Conservation (phyloP, 345 rosid species). For the Bruguiera parviflora region DNA sequence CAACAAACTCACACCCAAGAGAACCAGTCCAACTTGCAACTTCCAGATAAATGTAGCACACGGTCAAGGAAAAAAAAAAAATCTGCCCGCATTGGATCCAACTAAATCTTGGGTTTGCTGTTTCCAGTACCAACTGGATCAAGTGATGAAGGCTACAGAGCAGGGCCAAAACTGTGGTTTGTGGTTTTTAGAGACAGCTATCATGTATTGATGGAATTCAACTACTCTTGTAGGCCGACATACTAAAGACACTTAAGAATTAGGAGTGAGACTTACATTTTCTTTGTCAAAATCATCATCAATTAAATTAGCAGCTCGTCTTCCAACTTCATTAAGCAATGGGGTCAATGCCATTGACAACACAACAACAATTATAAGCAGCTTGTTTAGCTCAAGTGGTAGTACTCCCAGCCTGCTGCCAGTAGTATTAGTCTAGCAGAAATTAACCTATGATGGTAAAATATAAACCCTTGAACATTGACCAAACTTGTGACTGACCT, state of each 20-base stretch:
- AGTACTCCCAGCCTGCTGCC: conserved; percentile 84
- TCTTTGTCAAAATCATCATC: conserved; percentile 47
- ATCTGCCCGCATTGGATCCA: too few species aligned
- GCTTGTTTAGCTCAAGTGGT: conserved; percentile 95
- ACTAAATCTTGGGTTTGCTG: too few species aligned
- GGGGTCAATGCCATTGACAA: conserved; percentile 98
- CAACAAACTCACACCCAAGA: neutral
- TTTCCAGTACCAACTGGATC: too few species aligned
- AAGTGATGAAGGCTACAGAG: too few species aligned
- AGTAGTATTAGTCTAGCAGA: conserved; percentile 14
- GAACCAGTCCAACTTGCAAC: neutral
- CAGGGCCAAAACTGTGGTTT: too few species aligned
- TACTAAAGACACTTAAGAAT: conserved; percentile 9
- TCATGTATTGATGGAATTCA: neutral
- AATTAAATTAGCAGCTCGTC: conserved; percentile 72
- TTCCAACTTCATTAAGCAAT: conserved; percentile 76
- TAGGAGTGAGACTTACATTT: conserved; percentile 38
- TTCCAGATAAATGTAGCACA: neutral
- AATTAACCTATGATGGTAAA: conserved; percentile 3
- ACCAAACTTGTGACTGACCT: conserved; percentile 40
- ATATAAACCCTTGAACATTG: conserved; percentile 8
- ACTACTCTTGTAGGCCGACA: conserved; percentile 3
- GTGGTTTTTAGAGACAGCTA: neutral
- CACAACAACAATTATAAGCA: conserved; percentile 91
- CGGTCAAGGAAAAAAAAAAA: neutral